phyloP scores from a whole-genome alignment of 1,284 basidiomycete genomes.

The Trametes pubescens region DNA sequence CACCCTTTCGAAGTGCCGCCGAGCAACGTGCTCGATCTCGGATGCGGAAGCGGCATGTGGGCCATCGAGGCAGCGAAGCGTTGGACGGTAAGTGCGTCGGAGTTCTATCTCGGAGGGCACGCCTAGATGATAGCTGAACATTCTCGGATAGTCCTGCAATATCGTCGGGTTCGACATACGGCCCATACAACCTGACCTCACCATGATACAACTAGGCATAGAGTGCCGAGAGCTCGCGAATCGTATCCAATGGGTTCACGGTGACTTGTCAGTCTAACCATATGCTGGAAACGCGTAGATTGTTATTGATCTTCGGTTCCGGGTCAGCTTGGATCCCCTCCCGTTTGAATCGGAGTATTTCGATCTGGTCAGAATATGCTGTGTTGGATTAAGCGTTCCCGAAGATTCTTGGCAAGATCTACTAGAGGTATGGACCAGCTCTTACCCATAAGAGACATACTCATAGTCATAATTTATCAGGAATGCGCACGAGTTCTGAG shows the following conservation, averaged over 20 bases:
- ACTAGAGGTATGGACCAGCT: conserved; percentile 40
- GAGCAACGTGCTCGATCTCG: conserved; percentile 69
- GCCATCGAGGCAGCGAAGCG: conserved; percentile 67
- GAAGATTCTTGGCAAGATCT: conserved; percentile 63
- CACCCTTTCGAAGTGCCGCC: conserved; percentile 62
- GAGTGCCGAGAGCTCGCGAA: conserved; percentile 49
- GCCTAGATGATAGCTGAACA: conserved; percentile 2
- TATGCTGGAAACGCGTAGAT: not conserved
- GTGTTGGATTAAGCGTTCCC: conserved; percentile 71
- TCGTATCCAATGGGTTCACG: conserved; percentile 70
- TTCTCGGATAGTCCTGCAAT: conserved; percentile 52
- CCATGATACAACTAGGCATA: conserved; percentile 41
- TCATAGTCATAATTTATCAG: conserved; percentile 43
- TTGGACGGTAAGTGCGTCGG: conserved; percentile 60
- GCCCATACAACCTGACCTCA: conserved; percentile 63
- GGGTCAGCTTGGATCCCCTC: conserved; percentile 62
- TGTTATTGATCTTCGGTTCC: not conserved
- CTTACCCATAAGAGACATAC: not conserved
- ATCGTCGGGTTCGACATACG: conserved; percentile 69
- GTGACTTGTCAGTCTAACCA: conserved; percentile 61
- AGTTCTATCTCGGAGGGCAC: not conserved
- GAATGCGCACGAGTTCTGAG: conserved; percentile 71
- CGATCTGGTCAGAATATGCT: conserved; percentile 68
- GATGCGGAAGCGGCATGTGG: conserved; percentile 85
- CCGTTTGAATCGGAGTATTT: conserved; percentile 66